Conservation (phyloP, 305 asterid genomes). For the Coffea humblotiana region DNA sequence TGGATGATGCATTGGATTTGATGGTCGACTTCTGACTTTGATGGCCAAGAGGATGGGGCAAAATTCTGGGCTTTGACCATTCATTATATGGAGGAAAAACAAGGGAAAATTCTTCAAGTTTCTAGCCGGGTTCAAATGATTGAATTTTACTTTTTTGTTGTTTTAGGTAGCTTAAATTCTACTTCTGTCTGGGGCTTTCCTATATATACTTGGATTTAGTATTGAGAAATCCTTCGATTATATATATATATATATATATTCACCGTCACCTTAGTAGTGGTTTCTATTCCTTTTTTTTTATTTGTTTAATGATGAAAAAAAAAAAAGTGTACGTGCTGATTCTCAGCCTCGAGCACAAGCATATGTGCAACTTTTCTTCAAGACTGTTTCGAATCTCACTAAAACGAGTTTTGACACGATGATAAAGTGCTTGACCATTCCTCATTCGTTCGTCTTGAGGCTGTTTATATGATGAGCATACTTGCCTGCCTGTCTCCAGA, state of each 20-base stretch:
- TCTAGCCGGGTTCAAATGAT: neutral
- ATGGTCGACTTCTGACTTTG: slow-evolving; percentile 6
- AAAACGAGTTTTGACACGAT: neutral
- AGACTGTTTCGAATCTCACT: too few relatives aligned
- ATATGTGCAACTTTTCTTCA: too few relatives aligned
- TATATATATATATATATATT: too few relatives aligned
- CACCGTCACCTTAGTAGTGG: too few relatives aligned
- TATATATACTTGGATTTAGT: neutral
- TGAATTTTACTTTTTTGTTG: neutral
- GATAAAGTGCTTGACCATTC: slow-evolving; percentile 4
- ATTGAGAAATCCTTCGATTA: neutral
- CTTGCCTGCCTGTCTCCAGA: neutral
- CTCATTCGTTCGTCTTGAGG: neutral
- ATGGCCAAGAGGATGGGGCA: neutral
- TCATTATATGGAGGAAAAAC: neutral
- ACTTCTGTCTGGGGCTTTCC: neutral
- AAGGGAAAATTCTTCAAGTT: too few relatives aligned
- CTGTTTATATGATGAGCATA: neutral
- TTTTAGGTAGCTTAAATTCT: neutral
- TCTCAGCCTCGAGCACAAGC: too few relatives aligned
- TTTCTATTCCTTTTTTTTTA: too few relatives aligned
- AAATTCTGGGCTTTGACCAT: neutral
- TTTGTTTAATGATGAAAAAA: too few relatives aligned
- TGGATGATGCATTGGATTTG: neutral
- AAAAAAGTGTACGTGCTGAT: neutral